A percentile compares a stretch with the other conserved stretches of the same genome.
Evolutionary conservation across 2,329 filamentous ascomycete species (phyloP).

Genomic region (Pestalotiopsis sp.): DNA sequence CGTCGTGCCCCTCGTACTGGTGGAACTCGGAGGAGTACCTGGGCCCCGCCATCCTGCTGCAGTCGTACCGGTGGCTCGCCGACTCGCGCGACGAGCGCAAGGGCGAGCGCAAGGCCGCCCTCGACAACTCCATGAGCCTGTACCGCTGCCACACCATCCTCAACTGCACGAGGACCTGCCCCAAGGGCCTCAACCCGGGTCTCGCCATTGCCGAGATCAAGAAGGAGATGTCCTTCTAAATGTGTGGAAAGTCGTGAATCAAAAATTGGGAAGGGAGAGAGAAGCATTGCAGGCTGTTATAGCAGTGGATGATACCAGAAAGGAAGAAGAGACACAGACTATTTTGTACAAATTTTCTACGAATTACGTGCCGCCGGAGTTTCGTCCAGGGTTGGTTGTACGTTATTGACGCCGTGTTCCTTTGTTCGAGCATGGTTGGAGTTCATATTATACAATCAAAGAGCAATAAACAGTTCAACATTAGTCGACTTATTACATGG

Average conservation of each 20-base stretch:
- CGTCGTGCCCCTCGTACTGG: slow-evolving; percentile 99
- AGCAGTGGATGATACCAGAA: slow-evolving; percentile 5
- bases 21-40: slow-evolving; percentile 99
- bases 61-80: slow-evolving; percentile 96
- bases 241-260: background rate
- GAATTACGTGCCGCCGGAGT: slow-evolving; percentile 17
- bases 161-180: slow-evolving; percentile 97
- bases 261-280: background rate
- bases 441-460: slow-evolving; percentile 14
- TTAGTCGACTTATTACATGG: too few relatives aligned
- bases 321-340: background rate
- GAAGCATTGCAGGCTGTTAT: background rate
- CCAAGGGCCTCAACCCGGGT: slow-evolving; percentile 96
- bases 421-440: slow-evolving; percentile 17
- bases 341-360: slow-evolving; percentile 18
- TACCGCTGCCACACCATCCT: slow-evolving; percentile 99
- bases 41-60: slow-evolving; percentile 91
- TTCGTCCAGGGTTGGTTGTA: slow-evolving; percentile 16
- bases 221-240: slow-evolving; percentile 81
- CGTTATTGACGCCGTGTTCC: slow-evolving; percentile 15
- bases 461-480: background rate
- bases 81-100: slow-evolving; percentile 93
- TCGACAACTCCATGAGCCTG: slow-evolving; percentile 98
- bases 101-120: slow-evolving; percentile 81
- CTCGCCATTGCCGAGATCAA: slow-evolving; percentile 97